Percentiles rank a stretch among this genome's conserved stretches.
Conservation (phyloP, 129 eudicot genomes). For the Helichrysum umbraculigerum region DNA sequence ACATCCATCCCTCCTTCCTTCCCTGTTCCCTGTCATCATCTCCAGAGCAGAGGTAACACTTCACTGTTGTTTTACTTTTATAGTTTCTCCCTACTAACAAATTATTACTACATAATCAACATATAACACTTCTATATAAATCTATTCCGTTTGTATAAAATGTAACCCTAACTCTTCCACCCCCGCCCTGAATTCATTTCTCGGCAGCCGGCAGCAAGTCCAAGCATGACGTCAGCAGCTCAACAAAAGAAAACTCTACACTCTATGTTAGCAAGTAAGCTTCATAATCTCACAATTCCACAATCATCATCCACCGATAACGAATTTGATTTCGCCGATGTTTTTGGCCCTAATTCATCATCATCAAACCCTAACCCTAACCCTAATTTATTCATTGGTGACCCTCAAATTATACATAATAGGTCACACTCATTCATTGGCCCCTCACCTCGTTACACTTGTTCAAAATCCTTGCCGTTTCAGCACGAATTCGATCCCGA, state of each 20-base stretch:
- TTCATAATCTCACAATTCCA: slow-evolving; percentile 67
- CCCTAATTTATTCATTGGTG: slow-evolving; percentile 42
- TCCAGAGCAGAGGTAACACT: too few relatives aligned
- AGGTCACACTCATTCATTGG: slow-evolving; percentile 95
- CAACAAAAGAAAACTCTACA: slow-evolving; percentile 60
- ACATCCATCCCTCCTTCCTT: too few relatives aligned
- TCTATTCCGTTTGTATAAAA: slow-evolving; percentile 7
- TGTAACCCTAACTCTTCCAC: slow-evolving; percentile 35
- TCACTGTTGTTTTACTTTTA: too few relatives aligned
- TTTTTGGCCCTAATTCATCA: slow-evolving; percentile 55
- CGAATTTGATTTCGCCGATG: slow-evolving; percentile 79
- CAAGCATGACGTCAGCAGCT: slow-evolving; percentile 44
- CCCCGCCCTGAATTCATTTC: slow-evolving; percentile 43
- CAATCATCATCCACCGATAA: slow-evolving; percentile 43
- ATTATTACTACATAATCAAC: too few relatives aligned
- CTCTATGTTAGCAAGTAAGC: slow-evolving; percentile 56
- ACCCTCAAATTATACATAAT: slow-evolving; percentile 68
- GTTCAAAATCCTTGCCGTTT: slow-evolving; percentile 56
- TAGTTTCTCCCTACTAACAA: too few relatives aligned
- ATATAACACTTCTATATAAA: too few relatives aligned
- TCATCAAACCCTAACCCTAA: slow-evolving; percentile 26
- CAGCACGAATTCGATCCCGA: slow-evolving; percentile 46
- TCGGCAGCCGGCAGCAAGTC: slow-evolving; percentile 24
- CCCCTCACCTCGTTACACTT: slow-evolving; percentile 81
- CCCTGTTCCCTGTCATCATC: too few relatives aligned